Base-by-base conservation (phyloP, 2,329 filamentous ascomycete genomes). In the Trichoderma harzianum region DNA sequence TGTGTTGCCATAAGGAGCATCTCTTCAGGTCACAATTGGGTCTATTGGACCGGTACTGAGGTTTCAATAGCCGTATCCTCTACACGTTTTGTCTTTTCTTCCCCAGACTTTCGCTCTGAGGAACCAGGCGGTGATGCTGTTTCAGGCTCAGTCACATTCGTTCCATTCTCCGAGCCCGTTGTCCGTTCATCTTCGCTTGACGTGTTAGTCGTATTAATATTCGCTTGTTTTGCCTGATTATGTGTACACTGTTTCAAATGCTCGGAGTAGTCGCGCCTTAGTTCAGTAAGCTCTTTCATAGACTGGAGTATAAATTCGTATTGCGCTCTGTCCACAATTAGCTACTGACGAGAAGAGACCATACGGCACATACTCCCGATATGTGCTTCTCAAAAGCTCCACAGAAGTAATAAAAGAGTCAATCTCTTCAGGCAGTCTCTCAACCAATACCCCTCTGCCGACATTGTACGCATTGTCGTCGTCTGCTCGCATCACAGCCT, bases 371-470 rank as follows among this genome's bases (percentile, higher is more conserved):
- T n/a, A 71, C 69, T 71, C 69, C 14, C 65, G 62, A n/a, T 71
- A 71, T 18, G 69, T 66, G 28, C 62, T 65, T 24, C 69, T 63
- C 53, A 71, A 58, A 12, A 71, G 69, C 53, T 71, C 69, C 32
- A 71, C 69, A 3, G 69, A 71, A 30, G 62, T 66, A 21, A 71
- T 60, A 26, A 71, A 71, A 3, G 47, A 66, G 28, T 60, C 51
- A 32, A 71, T 71, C 61, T 71, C 69, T 4, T 60, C 69, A 16
- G 69, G 69, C 2, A 71, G 21, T 24, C 51, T 60, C 24, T 71
- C 69, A 10, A 71, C n/a, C 8, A 66, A 30, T 7, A 28, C 62
- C 5, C 26, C 51, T 16, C 1, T 26, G 16, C 53, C 61, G 2
- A 71, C 21, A 11, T 65, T n/a, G 26, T 64, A 71, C 14, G n/a